phyloP scores from a whole-genome alignment of 257 asterid species.

The Ehretia macrophylla region DNA sequence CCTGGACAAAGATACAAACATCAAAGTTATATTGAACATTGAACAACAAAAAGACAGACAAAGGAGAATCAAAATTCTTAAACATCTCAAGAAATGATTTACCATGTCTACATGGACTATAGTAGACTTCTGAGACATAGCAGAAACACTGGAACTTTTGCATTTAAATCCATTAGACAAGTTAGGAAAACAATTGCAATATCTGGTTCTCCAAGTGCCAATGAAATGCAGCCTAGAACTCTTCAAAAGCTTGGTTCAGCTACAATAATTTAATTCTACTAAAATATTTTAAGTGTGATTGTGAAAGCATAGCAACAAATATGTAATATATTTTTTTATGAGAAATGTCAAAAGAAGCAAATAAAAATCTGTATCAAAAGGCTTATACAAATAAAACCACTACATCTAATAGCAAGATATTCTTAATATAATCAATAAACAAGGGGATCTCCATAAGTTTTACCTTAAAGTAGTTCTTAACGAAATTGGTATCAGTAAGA shows the following conservation, averaged over 20 bases:
- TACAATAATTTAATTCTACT: not conserved
- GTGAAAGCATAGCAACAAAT: constrained; percentile 5
- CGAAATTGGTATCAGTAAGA: constrained; percentile 77
- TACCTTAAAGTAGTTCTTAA: constrained; percentile 92
- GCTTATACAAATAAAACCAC: too few relatives aligned
- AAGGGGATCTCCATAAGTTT: constrained; percentile 1
- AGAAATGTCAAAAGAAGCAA: too few relatives aligned
- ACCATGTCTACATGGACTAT: constrained; percentile 90
- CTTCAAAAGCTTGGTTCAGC: constrained; percentile 41
- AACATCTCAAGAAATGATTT: too few relatives aligned
- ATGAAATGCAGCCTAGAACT: constrained; percentile 94
- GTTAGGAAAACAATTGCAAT: constrained; percentile 69
- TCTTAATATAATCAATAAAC: not conserved
- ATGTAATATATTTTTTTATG: not conserved
- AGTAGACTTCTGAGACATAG: constrained; percentile 37
- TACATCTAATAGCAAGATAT: too few relatives aligned
- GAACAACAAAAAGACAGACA: too few relatives aligned
- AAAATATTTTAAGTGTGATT: not conserved
- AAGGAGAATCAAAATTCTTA: too few relatives aligned
- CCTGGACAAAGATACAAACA: constrained; percentile 42
- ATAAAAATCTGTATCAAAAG: too few relatives aligned
- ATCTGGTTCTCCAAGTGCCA: constrained; percentile 97
- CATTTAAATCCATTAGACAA: constrained; percentile 34
- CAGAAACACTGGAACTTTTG: constrained; percentile 32
- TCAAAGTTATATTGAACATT: not conserved